phyloP scores from a whole-genome alignment of 2,329 filamentous ascomycete genomes.

The Cercospora sesami region DNA sequence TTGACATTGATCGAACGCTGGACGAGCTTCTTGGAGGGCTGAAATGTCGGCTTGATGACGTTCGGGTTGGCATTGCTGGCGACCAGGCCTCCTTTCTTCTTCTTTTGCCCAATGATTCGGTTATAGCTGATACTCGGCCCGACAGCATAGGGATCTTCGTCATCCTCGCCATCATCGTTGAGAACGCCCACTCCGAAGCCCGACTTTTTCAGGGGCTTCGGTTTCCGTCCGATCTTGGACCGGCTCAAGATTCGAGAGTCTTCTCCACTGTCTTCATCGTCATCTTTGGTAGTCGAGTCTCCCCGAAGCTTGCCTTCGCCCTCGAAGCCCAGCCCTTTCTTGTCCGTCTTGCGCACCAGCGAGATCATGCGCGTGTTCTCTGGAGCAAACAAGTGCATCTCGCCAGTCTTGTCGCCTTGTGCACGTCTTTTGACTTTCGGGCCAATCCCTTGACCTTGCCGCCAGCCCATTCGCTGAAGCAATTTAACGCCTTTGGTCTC shows the following conservation, averaged over 20 bases:
- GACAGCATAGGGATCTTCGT: conserved; percentile 91
- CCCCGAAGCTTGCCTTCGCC: conserved; percentile 57
- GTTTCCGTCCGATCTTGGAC: conserved; percentile 37
- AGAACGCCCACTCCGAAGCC: conserved; percentile 85
- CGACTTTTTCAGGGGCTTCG: conserved; percentile 59
- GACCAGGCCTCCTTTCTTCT: conserved; percentile 59
- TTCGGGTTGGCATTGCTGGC: conserved; percentile 28
- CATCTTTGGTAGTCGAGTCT: conserved; percentile 38
- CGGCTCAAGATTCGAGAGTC: conserved; percentile 36
- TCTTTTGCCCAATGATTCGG: conserved; percentile 75
- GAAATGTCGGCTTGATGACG: conserved; percentile 61
- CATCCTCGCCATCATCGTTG: conserved; percentile 91
- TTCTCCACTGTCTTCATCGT: conserved; percentile 33
- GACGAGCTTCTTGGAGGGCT: conserved; percentile 65
- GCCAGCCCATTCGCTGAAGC: conserved; percentile 92
- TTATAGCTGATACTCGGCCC: conserved; percentile 90
- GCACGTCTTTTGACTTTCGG: conserved; percentile 78
- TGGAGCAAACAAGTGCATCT: conserved; percentile 77
- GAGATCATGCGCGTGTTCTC: conserved; percentile 71
- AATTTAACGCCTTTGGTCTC: conserved; percentile 87
- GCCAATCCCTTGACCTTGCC: conserved; percentile 87
- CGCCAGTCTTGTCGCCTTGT: conserved; percentile 60
- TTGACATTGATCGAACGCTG: conserved; percentile 39
- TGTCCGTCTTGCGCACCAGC: conserved; percentile 65
- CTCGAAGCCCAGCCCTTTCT: conserved; percentile 68